Evolutionary conservation across 192 early-diverging fungal genomes (phyloP), one percentile per base, ranked within the genome.

Genomic region (Cetraspora pellucida): DNA sequence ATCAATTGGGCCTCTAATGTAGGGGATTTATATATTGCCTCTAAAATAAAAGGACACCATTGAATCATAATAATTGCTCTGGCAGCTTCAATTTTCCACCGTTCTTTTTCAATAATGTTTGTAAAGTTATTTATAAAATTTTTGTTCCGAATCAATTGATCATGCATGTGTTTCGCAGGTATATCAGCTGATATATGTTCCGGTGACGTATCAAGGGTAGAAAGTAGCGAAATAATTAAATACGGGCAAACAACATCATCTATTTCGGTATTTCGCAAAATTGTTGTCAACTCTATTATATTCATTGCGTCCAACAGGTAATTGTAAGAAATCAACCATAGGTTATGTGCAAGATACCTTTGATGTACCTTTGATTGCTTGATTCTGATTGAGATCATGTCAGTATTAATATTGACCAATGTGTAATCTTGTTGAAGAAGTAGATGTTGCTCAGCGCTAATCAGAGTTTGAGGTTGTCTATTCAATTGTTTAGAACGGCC

Each of bases 1-100:
- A 84, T 81, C 46, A 88, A 77, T 11, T 78, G 65, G 55, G 60
- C 46, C 70, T 82, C 82, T n/a, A 88, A 83, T 10, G 78, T 79
- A 8, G 84, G 86, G 50, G 79, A 82, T 46, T 81, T 80, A 69
- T 87, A 83, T 50, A 84, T 79, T 19, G 81, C 74, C 37, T 87
- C 81, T 68, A 86, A 79, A 37, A 85, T 80, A 75, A 88, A 87
- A 17, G 91, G 78, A 30, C 85, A 74, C 87, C 90, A 91, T 78
- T 93, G 90, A 43, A 92, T 78, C 61, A 87, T 79, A 25, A 91
- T 77, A 0, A 75, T 72, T 37, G 81, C 77, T 27, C 75, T 70
- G 31, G 85, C 81, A 10, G 77, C 79, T 13, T 80, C 78, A 7
- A 83, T 78, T 27, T 58, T 77, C 74, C 72, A 85, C 57, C 52